Evolutionary conservation across 495 filamentous ascomycete species (phyloP).

Genomic region (Aspergillus asperescens): DNA sequence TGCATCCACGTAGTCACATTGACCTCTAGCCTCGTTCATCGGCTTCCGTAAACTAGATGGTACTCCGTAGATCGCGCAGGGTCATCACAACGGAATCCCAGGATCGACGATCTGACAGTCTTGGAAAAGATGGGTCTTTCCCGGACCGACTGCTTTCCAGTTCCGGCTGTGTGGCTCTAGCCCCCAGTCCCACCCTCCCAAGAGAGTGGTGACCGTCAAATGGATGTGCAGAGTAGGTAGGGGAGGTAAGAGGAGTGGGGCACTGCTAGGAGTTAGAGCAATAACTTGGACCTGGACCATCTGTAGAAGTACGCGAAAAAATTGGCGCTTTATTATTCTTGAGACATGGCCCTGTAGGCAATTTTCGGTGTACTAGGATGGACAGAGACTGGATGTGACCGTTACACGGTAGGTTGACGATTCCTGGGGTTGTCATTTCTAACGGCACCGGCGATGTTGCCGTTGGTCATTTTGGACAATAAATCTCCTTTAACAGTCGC

Average conservation of each 20-base stretch:
- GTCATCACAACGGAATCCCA: background rate
- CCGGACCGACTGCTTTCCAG: background rate
- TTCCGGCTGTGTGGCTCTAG: background rate
- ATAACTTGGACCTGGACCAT: background rate
- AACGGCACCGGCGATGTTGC: constrained; percentile 7
- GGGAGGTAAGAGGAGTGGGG: background rate
- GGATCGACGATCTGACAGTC: constrained; percentile 1
- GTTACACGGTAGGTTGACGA: constrained; percentile 14
- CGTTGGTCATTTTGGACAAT: constrained; percentile 13
- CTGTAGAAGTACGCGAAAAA: constrained; percentile 1
- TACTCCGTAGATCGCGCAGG: background rate
- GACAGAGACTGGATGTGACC: constrained; percentile 20
- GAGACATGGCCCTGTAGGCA: constrained; percentile 4
- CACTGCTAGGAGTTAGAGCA: background rate
- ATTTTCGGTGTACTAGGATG: constrained; percentile 19
- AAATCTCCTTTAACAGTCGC: constrained; percentile 11
- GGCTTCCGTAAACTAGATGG: background rate
- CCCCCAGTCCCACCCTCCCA: background rate
- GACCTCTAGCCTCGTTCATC: constrained; percentile 2
- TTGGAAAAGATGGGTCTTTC: background rate
- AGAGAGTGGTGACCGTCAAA: background rate
- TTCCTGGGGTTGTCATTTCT: constrained; percentile 6
- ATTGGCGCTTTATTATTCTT: background rate
- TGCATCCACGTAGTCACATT: constrained; percentile 4
- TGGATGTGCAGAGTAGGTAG: background rate